Base-by-base conservation (phyloP, 2,329 filamentous ascomycete species). In the Pestalotiopsis sp. region DNA sequence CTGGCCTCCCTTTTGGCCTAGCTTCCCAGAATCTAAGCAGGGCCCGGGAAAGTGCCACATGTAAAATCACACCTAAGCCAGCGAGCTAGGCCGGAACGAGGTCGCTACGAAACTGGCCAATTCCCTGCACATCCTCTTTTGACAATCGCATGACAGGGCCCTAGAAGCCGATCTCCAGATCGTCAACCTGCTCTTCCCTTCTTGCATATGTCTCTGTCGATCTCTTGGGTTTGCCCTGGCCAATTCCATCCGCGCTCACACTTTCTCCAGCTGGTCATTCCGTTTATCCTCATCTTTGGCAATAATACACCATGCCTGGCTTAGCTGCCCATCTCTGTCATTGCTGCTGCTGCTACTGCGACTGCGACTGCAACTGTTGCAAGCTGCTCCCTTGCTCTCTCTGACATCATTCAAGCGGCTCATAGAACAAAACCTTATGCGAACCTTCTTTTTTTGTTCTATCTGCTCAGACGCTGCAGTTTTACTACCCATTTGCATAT, bases 201-300 rank as follows among this genome's bases (percentile, higher is more conserved):
- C 59, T 56, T 38, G 57, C 58, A 49, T 63, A 27, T 57, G 65
- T 56, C 39, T 66, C 9, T n/a, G 64, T 66, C 36, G 65, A 67
- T 67, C 65, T 39, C 17, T 14, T 27, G 17, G 45, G 31, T 25
- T 36, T 67, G 38, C 20, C 27, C 23, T 23, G 17, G 23, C 65
- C 38, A 38, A 41, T 59, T 67, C 36, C 17, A n/a, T 45, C 45
- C 31, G 45, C 39, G 14, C 49, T 49, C 36, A 39, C 45, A 31
- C 45, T 38, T 56, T 58, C 39, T 66, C n/a, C 20, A 36, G 41
- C 64, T 66, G 64, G 45, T 20, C 52, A 65, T 67, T 38, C 20
- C 61, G 66, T 56, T 41, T 58, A 63, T 67, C 66, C 59, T 67
- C 58, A 67, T 67, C 62, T 67, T 63, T 39, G n/a, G 14, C 38